Evolutionary conservation across 495 filamentous ascomycete genomes (phyloP), one percentile per base, ranked within the genome.

Genomic region (Immersiella caudata): DNA sequence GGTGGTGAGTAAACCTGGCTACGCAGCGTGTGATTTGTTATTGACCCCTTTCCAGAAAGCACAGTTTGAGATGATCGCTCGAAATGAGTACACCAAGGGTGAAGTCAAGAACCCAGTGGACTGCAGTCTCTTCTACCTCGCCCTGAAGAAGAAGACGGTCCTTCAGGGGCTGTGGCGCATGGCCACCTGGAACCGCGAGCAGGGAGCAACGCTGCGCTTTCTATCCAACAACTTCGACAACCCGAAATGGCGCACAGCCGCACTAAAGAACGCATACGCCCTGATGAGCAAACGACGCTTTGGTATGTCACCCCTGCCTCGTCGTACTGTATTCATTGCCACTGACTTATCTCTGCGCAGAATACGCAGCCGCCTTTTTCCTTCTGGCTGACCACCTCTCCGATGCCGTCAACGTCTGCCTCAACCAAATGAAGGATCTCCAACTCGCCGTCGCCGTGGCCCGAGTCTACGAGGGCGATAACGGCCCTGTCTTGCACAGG

Each of bases 191-290:
- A 89, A 95, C 72, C 85, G 84, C 59, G 95, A 99, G 75, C 96
- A 97, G 78, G 79, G 70, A 9, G 85, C 89, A 0, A 99, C 95
- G 9, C 85, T 86, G 59, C 85, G 82, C 62, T 81, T 99, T 25
- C 78, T 99, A 20, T 84, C 88, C 7, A 96, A 97, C 70, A 91
- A 97, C 76, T 99, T 99, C 78, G 81, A 86, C 5, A 91, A 96
- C 64, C 80, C 85, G 12, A 88, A 91, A 68, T 97, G 95, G 93
- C 91, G 87, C 79, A 97, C 92, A 1, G 89, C 93, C 2, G 95
- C 96, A 12, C 76, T 96, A 65, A 99, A 99, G 79, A 99, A 99
- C 73, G 95, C 95, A 1, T 99, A 96, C 78, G 94, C 94, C n/a
- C 76, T 99, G 65, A 89, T 98, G 74, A 94, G 93, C 52, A 95